Evolutionary conservation across 2,329 filamentous ascomycete genomes (phyloP).

Genomic region (Parascedosporium putredinis): DNA sequence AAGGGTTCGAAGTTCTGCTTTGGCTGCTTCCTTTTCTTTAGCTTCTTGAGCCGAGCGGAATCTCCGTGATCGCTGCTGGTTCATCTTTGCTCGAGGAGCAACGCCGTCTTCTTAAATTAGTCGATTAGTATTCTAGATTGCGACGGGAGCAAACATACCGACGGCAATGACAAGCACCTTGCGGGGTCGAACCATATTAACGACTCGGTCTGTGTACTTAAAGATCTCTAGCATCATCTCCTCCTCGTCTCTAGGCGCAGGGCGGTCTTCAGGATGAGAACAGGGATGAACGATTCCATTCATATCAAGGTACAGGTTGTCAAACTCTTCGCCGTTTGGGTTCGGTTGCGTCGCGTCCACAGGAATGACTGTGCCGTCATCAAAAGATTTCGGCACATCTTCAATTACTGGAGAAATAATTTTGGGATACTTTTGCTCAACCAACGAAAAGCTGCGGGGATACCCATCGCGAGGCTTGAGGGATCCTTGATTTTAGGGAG

Average conservation of each 20-base stretch:
- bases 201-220: slow-evolving; percentile 94
- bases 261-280: slow-evolving; percentile 89
- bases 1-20: slow-evolving; percentile 76
- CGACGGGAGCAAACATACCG: slow-evolving; percentile 45
- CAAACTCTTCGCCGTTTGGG: slow-evolving; percentile 94
- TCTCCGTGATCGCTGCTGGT: slow-evolving; percentile 91
- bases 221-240: slow-evolving; percentile 99
- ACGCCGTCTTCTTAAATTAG: slow-evolving; percentile 97
- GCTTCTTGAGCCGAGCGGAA: slow-evolving; percentile 93
- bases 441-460: slow-evolving; percentile 92
- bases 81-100: slow-evolving; percentile 97
- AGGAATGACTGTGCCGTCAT: slow-evolving; percentile 72
- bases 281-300: slow-evolving; percentile 99
- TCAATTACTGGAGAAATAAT: slow-evolving; percentile 89
- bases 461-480: slow-evolving; percentile 57
- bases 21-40: slow-evolving; percentile 85
- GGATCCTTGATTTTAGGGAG: no score
- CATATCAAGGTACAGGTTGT: slow-evolving; percentile 98
- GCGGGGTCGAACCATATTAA: slow-evolving; percentile 95
- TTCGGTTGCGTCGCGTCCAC: slow-evolving; percentile 78
- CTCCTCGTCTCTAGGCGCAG: slow-evolving; percentile 84
- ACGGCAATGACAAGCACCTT: slow-evolving; percentile 97
- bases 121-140: no score
- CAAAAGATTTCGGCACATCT: slow-evolving; percentile 67
- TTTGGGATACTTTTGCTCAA: slow-evolving; percentile 95